Conservation (phyloP, 2,329 filamentous ascomycete species). For the Nothophaeocryptopus gaeumannii region DNA sequence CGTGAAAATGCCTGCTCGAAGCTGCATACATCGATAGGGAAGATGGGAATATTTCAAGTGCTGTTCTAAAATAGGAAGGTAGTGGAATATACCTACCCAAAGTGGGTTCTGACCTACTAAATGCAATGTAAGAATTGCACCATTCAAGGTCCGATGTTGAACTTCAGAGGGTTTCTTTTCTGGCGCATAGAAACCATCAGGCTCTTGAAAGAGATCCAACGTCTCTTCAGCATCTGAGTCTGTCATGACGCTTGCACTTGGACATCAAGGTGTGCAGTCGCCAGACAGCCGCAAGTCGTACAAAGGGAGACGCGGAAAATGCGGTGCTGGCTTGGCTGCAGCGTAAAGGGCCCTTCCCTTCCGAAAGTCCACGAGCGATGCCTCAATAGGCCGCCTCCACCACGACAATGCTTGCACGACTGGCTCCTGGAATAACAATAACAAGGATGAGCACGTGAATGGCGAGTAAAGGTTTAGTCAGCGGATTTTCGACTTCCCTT, state of each 20-base stretch:
- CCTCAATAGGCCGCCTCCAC: no score
- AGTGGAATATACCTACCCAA: constrained; percentile 56
- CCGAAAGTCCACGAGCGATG: no score
- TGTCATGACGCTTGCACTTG: constrained; percentile 18
- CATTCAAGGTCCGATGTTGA: constrained; percentile 66
- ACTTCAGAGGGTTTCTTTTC: constrained; percentile 73
- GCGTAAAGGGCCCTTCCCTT: no score
- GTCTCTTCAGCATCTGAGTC: constrained; percentile 33
- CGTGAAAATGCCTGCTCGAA: no score
- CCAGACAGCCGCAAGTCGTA: no score
- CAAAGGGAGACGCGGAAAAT: no score
- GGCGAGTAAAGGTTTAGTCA: constrained; percentile 3
- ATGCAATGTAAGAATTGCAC: constrained; percentile 64
- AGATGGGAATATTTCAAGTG: not conserved
- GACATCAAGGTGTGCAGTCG: constrained; percentile 2
- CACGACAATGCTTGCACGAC: no score
- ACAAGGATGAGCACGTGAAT: no score
- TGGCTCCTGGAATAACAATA: no score
- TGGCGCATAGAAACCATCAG: constrained; percentile 74
- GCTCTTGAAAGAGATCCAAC: constrained; percentile 70
- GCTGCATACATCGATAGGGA: no score
- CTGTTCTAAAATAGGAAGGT: not conserved
- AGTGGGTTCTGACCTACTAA: constrained; percentile 84
- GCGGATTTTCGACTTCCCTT: not conserved
- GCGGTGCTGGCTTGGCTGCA: no score